phyloP scores from a whole-genome alignment of 805 yeast species.

The Wickerhamiella azyma region DNA sequence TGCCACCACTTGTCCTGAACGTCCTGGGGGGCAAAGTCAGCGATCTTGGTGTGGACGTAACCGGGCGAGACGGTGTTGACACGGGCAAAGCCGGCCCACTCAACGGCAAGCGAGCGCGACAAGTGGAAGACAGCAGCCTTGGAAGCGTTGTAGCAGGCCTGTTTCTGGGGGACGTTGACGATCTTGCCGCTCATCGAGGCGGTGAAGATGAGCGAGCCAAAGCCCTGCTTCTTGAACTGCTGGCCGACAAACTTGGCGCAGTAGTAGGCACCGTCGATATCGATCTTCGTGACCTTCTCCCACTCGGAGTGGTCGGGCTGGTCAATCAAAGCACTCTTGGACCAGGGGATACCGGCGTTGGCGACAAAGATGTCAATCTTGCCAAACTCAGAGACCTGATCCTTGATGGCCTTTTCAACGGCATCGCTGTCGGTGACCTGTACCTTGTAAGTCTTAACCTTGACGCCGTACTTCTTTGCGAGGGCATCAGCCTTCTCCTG shows the following conservation, averaged over 20 bases:
- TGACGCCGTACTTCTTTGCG: slow-evolving; percentile 43
- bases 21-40: slow-evolving; percentile 33
- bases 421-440: slow-evolving; percentile 36
- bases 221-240: slow-evolving; percentile 59
- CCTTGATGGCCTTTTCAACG: slow-evolving; percentile 37
- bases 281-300: slow-evolving; percentile 59
- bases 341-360: slow-evolving; percentile 87
- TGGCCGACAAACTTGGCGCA: slow-evolving; percentile 65
- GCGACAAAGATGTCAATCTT: slow-evolving; percentile 75
- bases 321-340: slow-evolving; percentile 42
- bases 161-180: slow-evolving; percentile 76
- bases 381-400: slow-evolving; percentile 57
- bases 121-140: slow-evolving; percentile 75
- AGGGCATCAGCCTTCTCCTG: slow-evolving; percentile 47
- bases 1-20: slow-evolving; percentile 36
- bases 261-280: slow-evolving; percentile 68
- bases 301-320: slow-evolving; percentile 44
- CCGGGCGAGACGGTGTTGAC: slow-evolving; percentile 77
- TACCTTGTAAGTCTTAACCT: slow-evolving; percentile 50
- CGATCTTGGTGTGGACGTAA: slow-evolving; percentile 60
- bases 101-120: slow-evolving; percentile 65
- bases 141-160: slow-evolving; percentile 72
- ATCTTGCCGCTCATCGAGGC: slow-evolving; percentile 88
- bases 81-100: slow-evolving; percentile 76
- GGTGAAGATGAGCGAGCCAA: slow-evolving; percentile 70